Base-by-base conservation (phyloP, 495 filamentous ascomycete genomes). In the Entonaema liquescens region DNA sequence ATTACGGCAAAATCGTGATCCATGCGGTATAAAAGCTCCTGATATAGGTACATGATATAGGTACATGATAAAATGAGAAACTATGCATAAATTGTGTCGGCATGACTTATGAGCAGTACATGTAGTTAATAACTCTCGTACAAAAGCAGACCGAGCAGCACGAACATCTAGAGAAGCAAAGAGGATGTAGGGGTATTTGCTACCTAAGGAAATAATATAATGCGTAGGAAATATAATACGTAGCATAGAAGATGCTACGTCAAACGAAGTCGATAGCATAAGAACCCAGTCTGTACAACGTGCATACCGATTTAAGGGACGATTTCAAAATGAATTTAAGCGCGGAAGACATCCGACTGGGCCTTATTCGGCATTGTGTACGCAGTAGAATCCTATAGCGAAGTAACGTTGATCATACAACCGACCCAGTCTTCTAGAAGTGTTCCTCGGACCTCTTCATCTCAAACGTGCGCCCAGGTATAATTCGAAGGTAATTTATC, bases 291-390 rank as follows among this genome's bases (percentile, higher is more conserved):
- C 11, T 58, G 8, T 68, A 57, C 33, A 6, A 21, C 19, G 33
- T 31, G 36, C 47, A 21, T 28, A 42, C 2, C 8, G 12, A 64
- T 26, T 17, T 13, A 65, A 33, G 55, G 55, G 42, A 59, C 33
- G 33, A 28, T 19, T 19, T 66, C n/a, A 44, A 17, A 28, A 59
- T 64, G 42, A 70, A 33, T 64, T 31, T 44, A 29, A 57, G 56
- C 42, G 40, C 59, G 71, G 71, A 70, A 74, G 59, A 63, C 59
- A 61, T 70, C 71, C 71, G 71, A 74, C 59, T 67, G 67, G 59
- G 59, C 19, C 21, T 9, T 21, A 23, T 47, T 65, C n/a, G 47
- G 29, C 12, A 38, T 64, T 57, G n/a, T 44, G 66, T 56, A 38
- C 38, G n/a, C n/a, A 6, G 38, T 56, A 68, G 62, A 65, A 40